Percentiles rank a stretch among this genome's conserved stretches.
Evolutionary conservation across 805 yeast species (phyloP).

Genomic region (Pichia deserticola): DNA sequence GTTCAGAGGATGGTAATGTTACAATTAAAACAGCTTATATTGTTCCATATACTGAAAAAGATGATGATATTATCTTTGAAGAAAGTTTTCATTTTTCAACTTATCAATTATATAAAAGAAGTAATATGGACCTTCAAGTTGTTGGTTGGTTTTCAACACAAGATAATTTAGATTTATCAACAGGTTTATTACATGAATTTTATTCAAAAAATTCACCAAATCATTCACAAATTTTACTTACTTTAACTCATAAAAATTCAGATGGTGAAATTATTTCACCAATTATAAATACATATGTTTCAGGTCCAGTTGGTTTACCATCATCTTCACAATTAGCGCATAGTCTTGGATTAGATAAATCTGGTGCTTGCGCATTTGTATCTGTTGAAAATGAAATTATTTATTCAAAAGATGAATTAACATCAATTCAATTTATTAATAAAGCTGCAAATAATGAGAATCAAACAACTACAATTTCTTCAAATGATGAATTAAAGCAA

Average conservation of each 20-base stretch:
- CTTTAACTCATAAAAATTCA: slow-evolving; percentile 52
- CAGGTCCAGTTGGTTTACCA: slow-evolving; percentile 60
- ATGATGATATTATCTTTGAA: slow-evolving; percentile 69
- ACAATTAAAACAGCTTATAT: slow-evolving; percentile 71
- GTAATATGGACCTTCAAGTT: slow-evolving; percentile 70
- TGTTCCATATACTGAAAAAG: slow-evolving; percentile 72
- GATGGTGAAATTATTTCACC: slow-evolving; percentile 47
- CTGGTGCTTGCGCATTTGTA: slow-evolving; percentile 55
- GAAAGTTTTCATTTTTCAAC: slow-evolving; percentile 67
- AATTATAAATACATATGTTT: slow-evolving; percentile 58
- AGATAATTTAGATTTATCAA: slow-evolving; percentile 55
- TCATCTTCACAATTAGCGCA: slow-evolving; percentile 34
- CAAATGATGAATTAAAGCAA: slow-evolving; percentile 38
- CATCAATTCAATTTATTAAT: slow-evolving; percentile 44
- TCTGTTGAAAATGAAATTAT: slow-evolving; percentile 64
- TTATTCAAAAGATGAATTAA: slow-evolving; percentile 50
- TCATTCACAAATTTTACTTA: slow-evolving; percentile 77
- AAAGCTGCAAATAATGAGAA: slow-evolving; percentile 29
- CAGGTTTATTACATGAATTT: slow-evolving; percentile 75
- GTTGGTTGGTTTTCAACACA: slow-evolving; percentile 78
- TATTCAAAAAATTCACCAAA: slow-evolving; percentile 69
- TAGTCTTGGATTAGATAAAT: slow-evolving; percentile 32
- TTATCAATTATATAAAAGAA: slow-evolving; percentile 63
- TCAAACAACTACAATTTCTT: slow-evolving; percentile 27
- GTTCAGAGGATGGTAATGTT: slow-evolving; percentile 77